Conservation (phyloP, 208 protist genomes). For the Wallacemonas sp. region DNA sequence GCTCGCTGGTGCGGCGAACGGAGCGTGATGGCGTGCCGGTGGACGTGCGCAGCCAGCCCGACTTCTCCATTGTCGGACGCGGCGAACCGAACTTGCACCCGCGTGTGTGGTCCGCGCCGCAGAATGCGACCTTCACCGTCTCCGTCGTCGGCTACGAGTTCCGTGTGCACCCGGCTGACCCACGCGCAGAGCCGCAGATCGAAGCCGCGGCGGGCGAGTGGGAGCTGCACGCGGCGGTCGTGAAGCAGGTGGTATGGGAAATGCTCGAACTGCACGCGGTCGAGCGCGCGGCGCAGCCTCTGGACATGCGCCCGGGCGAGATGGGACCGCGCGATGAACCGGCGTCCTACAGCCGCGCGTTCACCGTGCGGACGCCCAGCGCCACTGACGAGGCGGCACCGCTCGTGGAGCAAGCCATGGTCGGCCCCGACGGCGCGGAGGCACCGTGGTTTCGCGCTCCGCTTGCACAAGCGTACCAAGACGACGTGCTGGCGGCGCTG, state of each 20-base stretch:
- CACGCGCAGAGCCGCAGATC: conserved; percentile 76
- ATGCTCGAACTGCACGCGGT: conserved; percentile 88
- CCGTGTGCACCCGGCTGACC: conserved; percentile 85
- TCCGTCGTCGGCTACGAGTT: conserved; percentile 85
- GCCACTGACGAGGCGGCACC: not conserved
- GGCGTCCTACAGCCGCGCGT: conserved; percentile 66
- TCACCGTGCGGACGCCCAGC: conserved; percentile 37
- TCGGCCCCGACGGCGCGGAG: conserved; percentile 46
- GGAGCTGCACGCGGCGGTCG: conserved; percentile 75
- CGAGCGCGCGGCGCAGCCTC: conserved; percentile 66
- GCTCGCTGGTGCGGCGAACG: conserved; percentile 48
- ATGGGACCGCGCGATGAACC: conserved; percentile 71
- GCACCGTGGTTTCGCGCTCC: conserved; percentile 81
- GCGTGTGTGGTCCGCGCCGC: conserved; percentile 75
- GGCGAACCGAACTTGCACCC: conserved; percentile 58
- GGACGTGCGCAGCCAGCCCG: conserved; percentile 64
- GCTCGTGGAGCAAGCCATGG: conserved; percentile 74
- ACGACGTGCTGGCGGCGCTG: conserved; percentile 66
- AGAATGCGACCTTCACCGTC: conserved; percentile 76
- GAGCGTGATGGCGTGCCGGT: conserved; percentile 69
- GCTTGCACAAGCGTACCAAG: conserved; percentile 50
- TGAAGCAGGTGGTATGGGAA: conserved; percentile 83
- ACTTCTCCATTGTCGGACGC: conserved; percentile 82
- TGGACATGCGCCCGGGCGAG: conserved; percentile 65
- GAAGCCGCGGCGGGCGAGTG: conserved; percentile 70